Percentiles rank a stretch among this genome's conserved stretches.
Evolutionary conservation across 306 rosid species (phyloP).

Genomic region (Prunus campanulata): DNA sequence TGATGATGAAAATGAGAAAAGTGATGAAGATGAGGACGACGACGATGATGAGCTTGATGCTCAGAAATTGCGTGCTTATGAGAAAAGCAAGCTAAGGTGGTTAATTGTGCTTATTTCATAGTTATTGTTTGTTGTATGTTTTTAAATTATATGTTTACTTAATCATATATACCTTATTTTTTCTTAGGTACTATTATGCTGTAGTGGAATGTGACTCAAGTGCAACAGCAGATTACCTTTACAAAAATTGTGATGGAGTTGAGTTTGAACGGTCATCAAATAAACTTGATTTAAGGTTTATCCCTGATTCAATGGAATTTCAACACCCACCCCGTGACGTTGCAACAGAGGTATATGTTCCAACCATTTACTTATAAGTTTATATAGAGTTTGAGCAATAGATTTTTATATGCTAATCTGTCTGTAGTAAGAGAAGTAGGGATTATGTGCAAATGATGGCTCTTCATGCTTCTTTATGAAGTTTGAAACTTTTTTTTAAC

Average conservation of each 20-base stretch:
- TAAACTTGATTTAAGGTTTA: conserved; percentile 85
- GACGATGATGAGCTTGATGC: conserved; percentile 36
- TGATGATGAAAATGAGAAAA: conserved; percentile 47
- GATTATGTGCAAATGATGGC: background rate
- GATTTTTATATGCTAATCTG: background rate
- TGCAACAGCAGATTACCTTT: conserved; percentile 74
- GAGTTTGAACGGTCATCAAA: conserved; percentile 76
- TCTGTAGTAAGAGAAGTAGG: background rate
- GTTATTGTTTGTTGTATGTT: background rate
- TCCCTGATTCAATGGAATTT: conserved; percentile 79
- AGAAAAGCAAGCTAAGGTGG: conserved; percentile 77
- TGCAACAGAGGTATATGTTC: conserved; percentile 68
- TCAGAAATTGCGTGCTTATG: conserved; percentile 81
- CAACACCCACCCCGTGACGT: conserved; percentile 65
- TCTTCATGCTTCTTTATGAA: background rate
- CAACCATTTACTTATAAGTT: background rate
- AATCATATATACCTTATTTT: background rate
- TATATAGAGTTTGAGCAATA: background rate
- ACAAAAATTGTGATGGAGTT: conserved; percentile 74
- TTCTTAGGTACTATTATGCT: conserved; percentile 73
- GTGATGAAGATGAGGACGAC: conserved; percentile 29
- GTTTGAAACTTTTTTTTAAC: background rate
- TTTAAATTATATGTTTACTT: background rate
- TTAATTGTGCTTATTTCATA: background rate
- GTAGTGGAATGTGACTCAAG: conserved; percentile 82